Conservation (phyloP, 352 stramenopile species). For the Peronospora belbahrii region DNA sequence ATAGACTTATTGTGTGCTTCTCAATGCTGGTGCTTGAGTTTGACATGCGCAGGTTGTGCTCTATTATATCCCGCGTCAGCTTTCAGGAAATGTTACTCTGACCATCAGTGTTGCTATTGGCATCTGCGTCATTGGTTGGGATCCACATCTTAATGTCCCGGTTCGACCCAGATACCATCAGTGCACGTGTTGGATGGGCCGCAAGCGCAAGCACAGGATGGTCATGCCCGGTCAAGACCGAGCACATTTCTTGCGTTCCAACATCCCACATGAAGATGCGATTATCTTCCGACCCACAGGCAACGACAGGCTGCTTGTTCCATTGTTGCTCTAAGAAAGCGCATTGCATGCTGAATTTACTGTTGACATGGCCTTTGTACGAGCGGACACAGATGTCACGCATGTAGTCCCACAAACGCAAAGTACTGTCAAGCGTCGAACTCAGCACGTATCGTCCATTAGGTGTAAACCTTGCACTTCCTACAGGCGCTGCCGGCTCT, state of each 20-base stretch:
- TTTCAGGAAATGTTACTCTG: conserved; percentile 12
- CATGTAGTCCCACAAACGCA: conserved; percentile 89
- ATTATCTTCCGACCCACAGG: conserved; percentile 90
- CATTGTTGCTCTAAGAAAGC: conserved; percentile 63
- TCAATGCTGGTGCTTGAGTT: neutral
- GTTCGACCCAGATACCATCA: conserved; percentile 81
- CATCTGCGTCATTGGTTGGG: conserved; percentile 10
- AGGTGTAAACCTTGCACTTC: conserved; percentile 86
- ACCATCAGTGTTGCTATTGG: conserved; percentile 1
- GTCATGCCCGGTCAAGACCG: conserved; percentile 52
- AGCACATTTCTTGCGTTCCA: conserved; percentile 57
- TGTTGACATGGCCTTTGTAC: conserved; percentile 71
- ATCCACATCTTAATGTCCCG: conserved; percentile 49
- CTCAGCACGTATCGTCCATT: conserved; percentile 92
- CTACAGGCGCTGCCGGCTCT: conserved; percentile 48
- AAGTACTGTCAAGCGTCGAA: conserved; percentile 84
- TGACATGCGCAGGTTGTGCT: neutral
- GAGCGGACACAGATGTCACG: conserved; percentile 50
- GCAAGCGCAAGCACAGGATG: conserved; percentile 87
- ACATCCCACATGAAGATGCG: conserved; percentile 91
- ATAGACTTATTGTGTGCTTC: conserved; percentile 39
- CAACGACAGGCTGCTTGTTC: conserved; percentile 41
- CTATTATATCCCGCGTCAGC: too few species aligned
- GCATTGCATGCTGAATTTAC: conserved; percentile 83
- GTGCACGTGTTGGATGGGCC: conserved; percentile 41